phyloP scores from a whole-genome alignment of 805 yeast genomes.

The Yarrowia hollandica region DNA sequence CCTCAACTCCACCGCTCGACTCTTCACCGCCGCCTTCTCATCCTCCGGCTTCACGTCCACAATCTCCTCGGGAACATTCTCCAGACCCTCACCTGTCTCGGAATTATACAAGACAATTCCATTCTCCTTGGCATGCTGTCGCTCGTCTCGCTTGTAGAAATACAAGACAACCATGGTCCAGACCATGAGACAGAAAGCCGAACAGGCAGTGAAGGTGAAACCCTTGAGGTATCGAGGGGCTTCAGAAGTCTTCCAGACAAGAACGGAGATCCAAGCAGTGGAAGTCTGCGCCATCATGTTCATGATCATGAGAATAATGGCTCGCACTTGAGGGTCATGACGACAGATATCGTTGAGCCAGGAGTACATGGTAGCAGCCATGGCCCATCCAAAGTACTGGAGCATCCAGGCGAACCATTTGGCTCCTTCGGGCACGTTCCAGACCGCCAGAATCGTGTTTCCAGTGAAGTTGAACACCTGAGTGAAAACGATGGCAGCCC shows the following conservation, averaged over 20 bases:
- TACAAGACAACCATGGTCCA: constrained; percentile 47
- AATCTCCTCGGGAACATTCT: constrained; percentile 7
- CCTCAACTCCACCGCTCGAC: too few species aligned
- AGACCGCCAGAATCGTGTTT: constrained; percentile 52
- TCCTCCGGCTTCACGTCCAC: neutral
- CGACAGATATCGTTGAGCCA: constrained; percentile 60
- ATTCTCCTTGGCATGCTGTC: constrained; percentile 47
- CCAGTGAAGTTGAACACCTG: constrained; percentile 55
- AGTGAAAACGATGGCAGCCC: constrained; percentile 54
- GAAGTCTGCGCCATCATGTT: constrained; percentile 54
- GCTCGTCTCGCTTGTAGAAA: constrained; percentile 57
- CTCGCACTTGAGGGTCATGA: constrained; percentile 52
- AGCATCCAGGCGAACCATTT: constrained; percentile 62
- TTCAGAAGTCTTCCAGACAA: constrained; percentile 44
- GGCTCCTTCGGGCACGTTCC: constrained; percentile 55
- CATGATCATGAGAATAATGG: constrained; percentile 52
- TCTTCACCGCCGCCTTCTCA: constrained; percentile 9
- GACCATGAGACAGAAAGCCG: constrained; percentile 31
- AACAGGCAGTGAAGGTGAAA: constrained; percentile 34
- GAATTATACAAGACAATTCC: constrained; percentile 44
- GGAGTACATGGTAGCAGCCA: constrained; percentile 58
- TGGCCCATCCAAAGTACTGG: constrained; percentile 59
- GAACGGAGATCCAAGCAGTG: constrained; percentile 53
- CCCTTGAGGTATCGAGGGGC: constrained; percentile 39
- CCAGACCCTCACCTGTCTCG: constrained; percentile 24